Percentiles rank a stretch among this genome's conserved stretches.
Conservation (phyloP, 805 yeast species). For the Saturnispora quitensis region DNA sequence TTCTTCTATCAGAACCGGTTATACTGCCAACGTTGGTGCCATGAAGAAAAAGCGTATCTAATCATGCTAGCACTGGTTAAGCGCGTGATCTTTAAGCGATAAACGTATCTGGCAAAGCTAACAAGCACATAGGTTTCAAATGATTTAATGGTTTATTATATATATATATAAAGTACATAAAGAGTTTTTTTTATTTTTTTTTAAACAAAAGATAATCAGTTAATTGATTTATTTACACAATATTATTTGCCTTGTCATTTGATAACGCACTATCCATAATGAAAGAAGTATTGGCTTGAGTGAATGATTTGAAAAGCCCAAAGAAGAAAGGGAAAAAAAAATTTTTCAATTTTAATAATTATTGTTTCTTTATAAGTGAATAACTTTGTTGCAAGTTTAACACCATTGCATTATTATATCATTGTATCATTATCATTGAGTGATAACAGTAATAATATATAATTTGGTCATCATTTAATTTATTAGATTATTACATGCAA, state of each 20-base stretch:
- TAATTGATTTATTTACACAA: background rate
- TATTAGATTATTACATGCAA: background rate
- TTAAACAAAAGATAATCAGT: background rate
- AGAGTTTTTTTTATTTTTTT: background rate
- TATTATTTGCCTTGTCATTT: too few relatives aligned
- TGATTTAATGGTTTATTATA: background rate
- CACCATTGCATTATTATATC: background rate
- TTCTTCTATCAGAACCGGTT: conserved; percentile 96
- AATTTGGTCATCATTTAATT: background rate
- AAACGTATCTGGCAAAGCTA: background rate
- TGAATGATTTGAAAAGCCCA: background rate
- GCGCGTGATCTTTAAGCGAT: background rate
- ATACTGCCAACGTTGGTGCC: conserved; percentile 89
- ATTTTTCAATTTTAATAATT: background rate
- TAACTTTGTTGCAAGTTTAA: background rate
- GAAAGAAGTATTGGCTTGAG: background rate
- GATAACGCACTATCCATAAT: too few relatives aligned
- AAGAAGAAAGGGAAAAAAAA: background rate
- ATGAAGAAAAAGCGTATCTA: conserved; percentile 50
- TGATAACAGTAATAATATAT: background rate
- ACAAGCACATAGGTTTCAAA: background rate
- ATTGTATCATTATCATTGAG: background rate
- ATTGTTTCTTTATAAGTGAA: background rate
- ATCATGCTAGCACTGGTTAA: background rate
- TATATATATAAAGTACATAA: background rate